Base-by-base conservation (phyloP, 2,329 filamentous ascomycete species). In the Xylariales sp. region DNA sequence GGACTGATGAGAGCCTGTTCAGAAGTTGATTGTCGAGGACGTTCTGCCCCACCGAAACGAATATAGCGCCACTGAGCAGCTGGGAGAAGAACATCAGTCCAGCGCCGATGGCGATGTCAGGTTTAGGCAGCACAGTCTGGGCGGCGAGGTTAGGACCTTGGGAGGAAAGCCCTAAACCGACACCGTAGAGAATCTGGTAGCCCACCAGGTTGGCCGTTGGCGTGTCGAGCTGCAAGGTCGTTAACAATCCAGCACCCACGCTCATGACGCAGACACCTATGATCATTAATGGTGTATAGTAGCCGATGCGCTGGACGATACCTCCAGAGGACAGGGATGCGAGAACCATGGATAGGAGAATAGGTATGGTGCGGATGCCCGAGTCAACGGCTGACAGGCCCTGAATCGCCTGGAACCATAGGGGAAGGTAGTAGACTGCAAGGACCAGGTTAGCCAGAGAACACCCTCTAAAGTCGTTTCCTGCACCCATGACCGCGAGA, bases 391-490 rank as follows among this genome's bases (percentile, higher is more conserved):
- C 63, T 2, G 57, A 58, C 5, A 59, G 53, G 21, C 54, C 56
- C 32, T 65, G 52, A 33, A 70, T 62, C 6, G 64, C 65, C 41
- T 73, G 70, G 48, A 72, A 74, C 67, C 70, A 76, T 35, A 74
- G 59, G 7, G 71, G 69, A 4, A 75, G 55, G 47, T 63, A 72
- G 49, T 68, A 69, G 5, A 62, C 56, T 51, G 21, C 30, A n/a
- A n/a, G 13, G 8, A 12, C 7, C 12, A 7, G 10, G 27, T 42
- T 14, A 42, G 25, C 24, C 13, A 16, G 17, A 8, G 30, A 10
- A 33, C 30, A 15, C 17, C 12, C 17, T 17, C 11, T 17, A 8
- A 33, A n/a, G 13, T 33, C 16, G 15, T 19, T 13, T 31, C 32
- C 11, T n/a, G n/a, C n/a, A n/a, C n/a, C n/a, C n/a, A n/a, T n/a